A percentile compares a stretch with the other conserved stretches of the same genome.
Conservation (phyloP, 1,284 basidiomycete genomes). For the Sanghuangporus weigelae region DNA sequence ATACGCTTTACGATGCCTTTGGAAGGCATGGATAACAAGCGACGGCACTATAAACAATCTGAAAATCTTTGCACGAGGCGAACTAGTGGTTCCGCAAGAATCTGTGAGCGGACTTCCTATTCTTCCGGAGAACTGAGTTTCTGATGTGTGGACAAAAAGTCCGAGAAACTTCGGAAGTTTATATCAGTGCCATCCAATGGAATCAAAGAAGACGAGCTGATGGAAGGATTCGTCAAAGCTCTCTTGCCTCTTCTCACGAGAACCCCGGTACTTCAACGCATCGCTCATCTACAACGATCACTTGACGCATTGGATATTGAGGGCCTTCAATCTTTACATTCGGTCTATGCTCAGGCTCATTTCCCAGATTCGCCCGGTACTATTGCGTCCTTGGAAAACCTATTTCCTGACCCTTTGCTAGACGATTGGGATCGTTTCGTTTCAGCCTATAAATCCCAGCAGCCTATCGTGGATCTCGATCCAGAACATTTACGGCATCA, state of each 20-base stretch:
- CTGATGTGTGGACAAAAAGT: constrained; percentile 4
- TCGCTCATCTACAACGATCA: constrained; percentile 67
- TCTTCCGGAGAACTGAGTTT: neutral
- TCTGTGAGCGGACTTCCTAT: constrained; percentile 35
- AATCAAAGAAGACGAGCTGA: constrained; percentile 20
- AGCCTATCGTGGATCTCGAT: constrained; percentile 27
- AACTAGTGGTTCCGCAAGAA: constrained; percentile 50
- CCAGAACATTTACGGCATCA: constrained; percentile 31
- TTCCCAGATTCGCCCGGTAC: constrained; percentile 14
- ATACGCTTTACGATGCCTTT: constrained; percentile 67
- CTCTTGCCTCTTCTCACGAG: constrained; percentile 48
- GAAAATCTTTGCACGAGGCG: constrained; percentile 68
- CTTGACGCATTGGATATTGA: constrained; percentile 84
- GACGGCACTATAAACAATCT: constrained; percentile 73
- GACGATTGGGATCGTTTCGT: constrained; percentile 59
- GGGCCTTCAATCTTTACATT: constrained; percentile 55
- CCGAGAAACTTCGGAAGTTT: neutral
- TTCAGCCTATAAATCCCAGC: constrained; percentile 41
- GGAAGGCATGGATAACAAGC: constrained; percentile 63
- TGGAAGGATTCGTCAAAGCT: constrained; percentile 38
- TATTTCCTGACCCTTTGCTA: constrained; percentile 40
- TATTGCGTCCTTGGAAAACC: constrained; percentile 22
- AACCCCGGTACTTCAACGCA: constrained; percentile 50
- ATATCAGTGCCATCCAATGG: neutral
- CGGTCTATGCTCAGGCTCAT: constrained; percentile 10